Conservation (phyloP, 208 protist genomes). For the Wallacemonas sp. region DNA sequence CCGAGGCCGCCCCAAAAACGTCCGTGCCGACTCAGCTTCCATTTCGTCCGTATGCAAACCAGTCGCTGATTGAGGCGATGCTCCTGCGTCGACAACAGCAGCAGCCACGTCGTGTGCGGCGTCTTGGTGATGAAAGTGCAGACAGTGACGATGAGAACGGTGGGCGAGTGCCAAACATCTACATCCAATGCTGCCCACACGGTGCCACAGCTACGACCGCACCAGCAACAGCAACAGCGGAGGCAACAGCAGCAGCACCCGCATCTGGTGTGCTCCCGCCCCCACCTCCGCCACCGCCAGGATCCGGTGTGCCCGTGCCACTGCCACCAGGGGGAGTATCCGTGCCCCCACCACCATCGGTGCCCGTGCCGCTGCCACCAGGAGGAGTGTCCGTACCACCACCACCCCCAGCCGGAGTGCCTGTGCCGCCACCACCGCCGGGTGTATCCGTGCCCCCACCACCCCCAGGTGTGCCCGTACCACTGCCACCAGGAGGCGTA, state of each 20-base stretch:
- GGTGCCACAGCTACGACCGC: not conserved
- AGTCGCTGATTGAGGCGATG: slow-evolving; percentile 30
- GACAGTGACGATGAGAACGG: slow-evolving; percentile 6
- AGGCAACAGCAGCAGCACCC: slow-evolving; percentile 3
- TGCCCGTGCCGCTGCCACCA: slow-evolving; percentile 15
- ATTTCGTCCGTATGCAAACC: slow-evolving; percentile 33
- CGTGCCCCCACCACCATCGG: slow-evolving; percentile 17
- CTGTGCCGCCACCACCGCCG: slow-evolving; percentile 15
- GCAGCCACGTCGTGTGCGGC: not conserved
- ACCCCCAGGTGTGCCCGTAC: slow-evolving; percentile 9
- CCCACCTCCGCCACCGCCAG: not conserved
- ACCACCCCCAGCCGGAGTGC: slow-evolving; percentile 14
- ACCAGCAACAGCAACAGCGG: not conserved
- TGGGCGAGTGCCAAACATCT: slow-evolving; percentile 24
- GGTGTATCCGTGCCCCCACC: slow-evolving; percentile 3
- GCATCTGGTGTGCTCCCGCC: not conserved
- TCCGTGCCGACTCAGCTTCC: not conserved
- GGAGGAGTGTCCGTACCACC: slow-evolving; percentile 17
- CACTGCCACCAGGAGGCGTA: slow-evolving; percentile 13
- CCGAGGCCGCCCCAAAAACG: too few species aligned
- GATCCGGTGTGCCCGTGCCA: not conserved
- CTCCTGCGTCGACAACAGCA: not conserved
- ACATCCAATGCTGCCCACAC: slow-evolving; percentile 31
- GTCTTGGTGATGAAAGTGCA: not conserved
- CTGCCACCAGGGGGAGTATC: slow-evolving; percentile 18